These are phyloP conservation scores for Silene uniflora DNA, from an alignment of 148 eudicot genomes.

Conservation along the genomic window DNA sequence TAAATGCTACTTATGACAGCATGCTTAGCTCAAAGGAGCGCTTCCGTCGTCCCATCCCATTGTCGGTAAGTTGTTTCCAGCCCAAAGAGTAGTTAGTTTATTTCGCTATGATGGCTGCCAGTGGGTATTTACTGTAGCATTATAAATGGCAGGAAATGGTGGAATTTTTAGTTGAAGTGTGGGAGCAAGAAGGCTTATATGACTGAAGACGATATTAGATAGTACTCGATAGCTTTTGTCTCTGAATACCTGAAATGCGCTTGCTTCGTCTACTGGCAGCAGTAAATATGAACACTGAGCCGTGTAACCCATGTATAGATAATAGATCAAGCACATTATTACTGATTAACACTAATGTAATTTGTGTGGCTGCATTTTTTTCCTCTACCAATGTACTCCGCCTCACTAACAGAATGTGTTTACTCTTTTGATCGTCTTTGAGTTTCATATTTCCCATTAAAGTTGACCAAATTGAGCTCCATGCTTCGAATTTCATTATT, in stretches of 20 bases:
- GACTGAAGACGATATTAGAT: constrained; percentile 29
- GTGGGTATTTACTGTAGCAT: constrained; percentile 3
- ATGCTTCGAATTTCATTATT: no score
- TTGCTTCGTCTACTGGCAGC: background rate
- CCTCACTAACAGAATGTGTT: background rate
- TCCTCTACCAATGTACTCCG: constrained; percentile 2
- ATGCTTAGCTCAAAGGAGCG: constrained; percentile 54
- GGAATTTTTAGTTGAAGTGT: constrained; percentile 61
- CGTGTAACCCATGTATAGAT: constrained; percentile 24
- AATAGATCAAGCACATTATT: constrained; percentile 1
- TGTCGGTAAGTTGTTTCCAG: constrained; percentile 43
- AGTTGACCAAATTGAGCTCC: no score
- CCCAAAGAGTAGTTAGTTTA: background rate
- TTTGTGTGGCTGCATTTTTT: background rate
- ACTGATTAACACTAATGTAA: constrained; percentile 15
- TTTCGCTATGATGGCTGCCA: background rate
- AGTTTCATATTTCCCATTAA: background rate
- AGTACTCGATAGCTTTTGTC: background rate
- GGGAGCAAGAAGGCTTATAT: constrained; percentile 81
- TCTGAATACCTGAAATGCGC: background rate
- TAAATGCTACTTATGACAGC: constrained; percentile 54
- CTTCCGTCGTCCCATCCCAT: constrained; percentile 56
- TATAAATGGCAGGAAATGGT: constrained; percentile 64
- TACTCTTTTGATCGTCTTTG: background rate
- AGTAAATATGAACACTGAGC: constrained; percentile 8